Base-by-base conservation (phyloP, 441 rosid genomes). In the Adansonia gregorii region DNA sequence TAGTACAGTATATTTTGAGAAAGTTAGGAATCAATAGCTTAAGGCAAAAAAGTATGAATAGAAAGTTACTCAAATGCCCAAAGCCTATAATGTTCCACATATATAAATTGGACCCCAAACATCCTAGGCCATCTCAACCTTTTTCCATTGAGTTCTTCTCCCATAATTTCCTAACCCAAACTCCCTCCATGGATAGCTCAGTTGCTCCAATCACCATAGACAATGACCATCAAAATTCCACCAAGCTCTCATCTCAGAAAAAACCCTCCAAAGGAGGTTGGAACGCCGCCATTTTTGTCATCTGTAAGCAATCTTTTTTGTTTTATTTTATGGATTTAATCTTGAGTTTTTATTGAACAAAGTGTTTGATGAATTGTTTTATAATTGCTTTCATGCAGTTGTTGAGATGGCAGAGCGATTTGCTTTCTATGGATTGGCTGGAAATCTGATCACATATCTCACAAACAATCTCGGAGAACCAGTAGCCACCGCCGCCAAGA, bases 381-480 rank as follows among this genome's bases (percentile, higher is more conserved):
- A 9, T 10, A 7, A 17, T 46, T 11, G 12, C 27, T 15, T 55
- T n/a, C 39, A 9, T 80, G 84, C 76, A 94, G 97, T 89, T 67
- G 93, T 94, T 48, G 98, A 94, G 84, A 76, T 91, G 72, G 85
- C 95, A 1, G 91, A 90, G 82, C 80, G 97, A 68, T 94, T 94
- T 78, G 89, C 94, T 0, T 94, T 77, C 85, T 93, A 87, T 58
- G 97, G 98, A 2, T 83, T 93, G 78, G 86, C 94, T 9, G 88
- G 89, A 19, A 94, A 94, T 77, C 90, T 94, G 45, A 88, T 94
- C 51, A 87, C 83, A 6, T 93, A 85, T 77, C 92, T 94, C 15
- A 92, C 93, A 9, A 86, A 81, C 61, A 86, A 87, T 39, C 89
- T 94, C 6, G 88, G 86, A 1, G 81, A 93, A 77, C 76, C 91